Evolutionary conservation across 257 asterid genomes (phyloP).

Genomic region (Solanum appendiculatum): DNA sequence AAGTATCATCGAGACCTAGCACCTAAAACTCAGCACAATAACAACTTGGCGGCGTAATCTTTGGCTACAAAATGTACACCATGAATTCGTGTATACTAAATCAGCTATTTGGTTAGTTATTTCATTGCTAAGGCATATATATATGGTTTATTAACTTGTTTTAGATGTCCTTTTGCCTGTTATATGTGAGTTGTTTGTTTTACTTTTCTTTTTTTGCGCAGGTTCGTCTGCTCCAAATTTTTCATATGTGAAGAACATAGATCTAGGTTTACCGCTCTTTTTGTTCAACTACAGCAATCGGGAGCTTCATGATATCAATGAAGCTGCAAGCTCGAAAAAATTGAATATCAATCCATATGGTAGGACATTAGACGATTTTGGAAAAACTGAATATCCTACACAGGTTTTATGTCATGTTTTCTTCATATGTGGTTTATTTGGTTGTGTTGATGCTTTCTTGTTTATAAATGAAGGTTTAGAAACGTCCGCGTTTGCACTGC

Average conservation of each 20-base stretch:
- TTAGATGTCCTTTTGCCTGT: neutral
- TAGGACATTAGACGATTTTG: constrained; percentile 67
- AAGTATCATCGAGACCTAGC: neutral
- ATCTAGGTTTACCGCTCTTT: constrained; percentile 70
- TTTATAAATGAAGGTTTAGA: constrained; percentile 36
- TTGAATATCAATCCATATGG: constrained; percentile 68
- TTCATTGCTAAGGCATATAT: neutral
- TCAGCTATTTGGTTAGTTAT: constrained; percentile 28
- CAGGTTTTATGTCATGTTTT: constrained; percentile 42
- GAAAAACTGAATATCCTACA: constrained; percentile 63
- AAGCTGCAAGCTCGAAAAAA: constrained; percentile 71
- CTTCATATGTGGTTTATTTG: neutral
- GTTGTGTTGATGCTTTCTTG: constrained; percentile 6
- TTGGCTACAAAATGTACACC: constrained; percentile 29
- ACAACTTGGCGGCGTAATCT: constrained; percentile 33
- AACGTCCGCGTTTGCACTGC: constrained; percentile 44
- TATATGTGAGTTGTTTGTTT: neutral
- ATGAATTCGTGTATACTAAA: constrained; percentile 15
- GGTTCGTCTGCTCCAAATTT: constrained; percentile 63
- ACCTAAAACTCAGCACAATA: neutral
- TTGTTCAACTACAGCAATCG: constrained; percentile 58
- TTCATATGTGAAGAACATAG: constrained; percentile 56
- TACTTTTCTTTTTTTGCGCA: neutral
- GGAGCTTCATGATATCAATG: constrained; percentile 62
- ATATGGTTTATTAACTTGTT: no score